Conservation (phyloP, 371 early-diverging fungal species). For the Mortierella sp. region DNA sequence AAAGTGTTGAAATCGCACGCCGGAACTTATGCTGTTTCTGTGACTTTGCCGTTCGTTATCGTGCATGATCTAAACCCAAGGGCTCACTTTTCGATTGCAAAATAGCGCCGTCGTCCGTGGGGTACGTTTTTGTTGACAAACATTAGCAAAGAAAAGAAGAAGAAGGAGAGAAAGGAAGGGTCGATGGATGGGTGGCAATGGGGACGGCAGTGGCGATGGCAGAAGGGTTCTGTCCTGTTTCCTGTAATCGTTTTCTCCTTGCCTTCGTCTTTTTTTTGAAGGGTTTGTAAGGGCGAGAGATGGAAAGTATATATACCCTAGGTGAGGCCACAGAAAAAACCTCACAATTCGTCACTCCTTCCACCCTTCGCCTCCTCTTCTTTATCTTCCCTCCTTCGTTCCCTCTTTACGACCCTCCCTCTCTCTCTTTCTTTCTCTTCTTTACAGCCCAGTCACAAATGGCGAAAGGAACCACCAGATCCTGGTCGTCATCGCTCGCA, state of each 20-base stretch:
- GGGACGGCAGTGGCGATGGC: too few relatives aligned
- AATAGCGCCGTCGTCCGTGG: slow-evolving; percentile 18
- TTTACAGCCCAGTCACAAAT: background rate
- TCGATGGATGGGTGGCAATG: background rate
- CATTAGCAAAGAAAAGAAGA: background rate
- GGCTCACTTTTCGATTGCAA: background rate
- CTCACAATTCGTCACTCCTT: background rate
- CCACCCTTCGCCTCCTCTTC: background rate
- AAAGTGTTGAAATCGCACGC: background rate
- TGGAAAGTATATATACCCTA: background rate
- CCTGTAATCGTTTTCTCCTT: background rate
- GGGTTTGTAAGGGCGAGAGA: background rate
- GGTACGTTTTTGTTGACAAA: background rate
- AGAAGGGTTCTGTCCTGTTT: background rate
- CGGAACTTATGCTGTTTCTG: background rate
- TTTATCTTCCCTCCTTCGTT: background rate
- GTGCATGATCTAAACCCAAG: slow-evolving; percentile 34
- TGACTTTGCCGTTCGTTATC: slow-evolving; percentile 26
- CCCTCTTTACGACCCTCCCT: background rate
- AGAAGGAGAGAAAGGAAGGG: background rate
- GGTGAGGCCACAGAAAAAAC: background rate
- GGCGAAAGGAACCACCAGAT: slow-evolving; percentile 13
- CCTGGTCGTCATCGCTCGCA: slow-evolving; percentile 28
- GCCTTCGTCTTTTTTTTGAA: background rate
- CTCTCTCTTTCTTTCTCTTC: background rate